These are phyloP conservation scores for Herpetospermum pedunculosum DNA, from an alignment of 306 rosid species.

Conservation along the genomic window DNA sequence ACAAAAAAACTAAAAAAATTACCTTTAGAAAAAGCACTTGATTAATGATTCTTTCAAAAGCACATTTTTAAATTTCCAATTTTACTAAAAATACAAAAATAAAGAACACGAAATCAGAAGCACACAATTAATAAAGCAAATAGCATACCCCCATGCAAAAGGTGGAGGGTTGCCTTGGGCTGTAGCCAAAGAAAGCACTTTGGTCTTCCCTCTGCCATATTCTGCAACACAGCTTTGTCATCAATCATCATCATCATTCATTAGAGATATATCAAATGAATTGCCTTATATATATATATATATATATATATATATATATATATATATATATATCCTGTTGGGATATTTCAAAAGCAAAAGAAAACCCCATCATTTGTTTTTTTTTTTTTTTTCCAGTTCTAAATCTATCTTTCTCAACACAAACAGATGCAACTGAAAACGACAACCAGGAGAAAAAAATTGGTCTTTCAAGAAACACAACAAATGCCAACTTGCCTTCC, in stretches of 20 bases:
- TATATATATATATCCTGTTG: constrained; percentile 1
- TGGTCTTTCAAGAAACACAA: background rate
- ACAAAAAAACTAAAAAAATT: too few species aligned
- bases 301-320: too few species aligned
- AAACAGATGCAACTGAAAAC: background rate
- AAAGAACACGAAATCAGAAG: background rate
- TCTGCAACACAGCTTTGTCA: constrained; percentile 6
- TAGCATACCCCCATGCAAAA: background rate
- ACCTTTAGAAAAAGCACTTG: too few species aligned
- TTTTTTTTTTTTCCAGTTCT: background rate
- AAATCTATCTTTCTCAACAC: background rate
- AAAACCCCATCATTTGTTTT: background rate
- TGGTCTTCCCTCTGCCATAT: background rate
- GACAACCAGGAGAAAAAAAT: background rate
- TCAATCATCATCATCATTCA: background rate
- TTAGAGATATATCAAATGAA: background rate
- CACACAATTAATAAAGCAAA: background rate
- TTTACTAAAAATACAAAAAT: too few species aligned
- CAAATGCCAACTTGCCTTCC: constrained; percentile 2
- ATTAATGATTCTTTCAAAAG: too few species aligned
- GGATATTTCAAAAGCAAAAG: background rate
- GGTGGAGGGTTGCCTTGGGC: background rate
- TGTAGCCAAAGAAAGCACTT: background rate
- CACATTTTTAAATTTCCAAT: background rate
- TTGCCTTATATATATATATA: too few species aligned